Percentiles rank a stretch among this genome's conserved stretches.
phyloP scores from a whole-genome alignment of 768 basidiomycete genomes.

The Leccinum obscurum region DNA sequence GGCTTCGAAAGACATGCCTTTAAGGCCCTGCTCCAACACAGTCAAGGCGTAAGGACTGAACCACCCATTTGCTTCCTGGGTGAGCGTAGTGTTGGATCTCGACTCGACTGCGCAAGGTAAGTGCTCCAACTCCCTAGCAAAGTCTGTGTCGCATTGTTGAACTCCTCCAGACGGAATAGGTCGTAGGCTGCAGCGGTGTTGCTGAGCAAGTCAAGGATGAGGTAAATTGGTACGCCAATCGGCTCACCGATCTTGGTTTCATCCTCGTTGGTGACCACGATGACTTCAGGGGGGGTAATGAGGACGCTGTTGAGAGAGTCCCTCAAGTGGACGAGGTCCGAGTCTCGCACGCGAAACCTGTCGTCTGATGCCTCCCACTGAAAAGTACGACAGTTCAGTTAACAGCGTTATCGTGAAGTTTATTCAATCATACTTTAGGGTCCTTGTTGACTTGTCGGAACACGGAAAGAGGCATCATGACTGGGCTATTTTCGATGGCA shows the following conservation, averaged over 20 bases:
- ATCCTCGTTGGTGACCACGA: background rate
- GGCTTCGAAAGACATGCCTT: too few relatives aligned
- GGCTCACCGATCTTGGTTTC: conserved; percentile 14
- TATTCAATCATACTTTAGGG: background rate
- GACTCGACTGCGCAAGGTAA: conserved; percentile 4
- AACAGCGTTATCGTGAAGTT: background rate
- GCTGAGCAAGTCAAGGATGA: conserved; percentile 20
- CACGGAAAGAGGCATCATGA: background rate
- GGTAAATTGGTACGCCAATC: conserved; percentile 18
- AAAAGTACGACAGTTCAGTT: background rate
- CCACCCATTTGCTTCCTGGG: background rate
- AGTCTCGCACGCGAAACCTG: background rate
- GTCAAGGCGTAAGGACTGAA: background rate
- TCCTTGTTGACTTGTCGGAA: background rate
- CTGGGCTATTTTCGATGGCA: background rate
- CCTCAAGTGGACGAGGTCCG: background rate
- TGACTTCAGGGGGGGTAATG: background rate
- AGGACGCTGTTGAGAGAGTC: background rate
- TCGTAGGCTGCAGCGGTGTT: conserved; percentile 23
- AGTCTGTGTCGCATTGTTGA: background rate
- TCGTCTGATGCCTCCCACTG: background rate
- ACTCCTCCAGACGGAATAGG: conserved; percentile 11
- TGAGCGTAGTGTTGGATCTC: conserved; percentile 8
- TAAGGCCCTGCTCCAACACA: background rate
- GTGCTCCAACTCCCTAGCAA: conserved; percentile 3